Evolutionary conservation across 768 basidiomycete genomes (phyloP).

Genomic region (Suillus occidentalis): DNA sequence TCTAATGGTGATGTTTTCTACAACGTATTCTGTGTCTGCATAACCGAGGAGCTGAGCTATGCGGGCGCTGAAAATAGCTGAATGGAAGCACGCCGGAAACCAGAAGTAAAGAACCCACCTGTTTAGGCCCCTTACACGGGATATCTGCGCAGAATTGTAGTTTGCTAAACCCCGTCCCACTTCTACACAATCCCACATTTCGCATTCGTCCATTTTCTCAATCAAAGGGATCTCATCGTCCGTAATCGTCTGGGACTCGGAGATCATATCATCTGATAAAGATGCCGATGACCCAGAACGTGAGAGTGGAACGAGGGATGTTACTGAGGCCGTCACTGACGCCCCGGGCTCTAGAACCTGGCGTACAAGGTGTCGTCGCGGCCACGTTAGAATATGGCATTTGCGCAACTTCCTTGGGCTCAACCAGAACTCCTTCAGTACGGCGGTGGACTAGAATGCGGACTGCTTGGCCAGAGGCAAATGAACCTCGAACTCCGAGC

Average conservation of each 20-base stretch:
- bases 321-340: conserved; percentile 45
- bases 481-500: conserved; percentile 79
- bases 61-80: conserved; percentile 56
- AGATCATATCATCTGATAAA: conserved; percentile 26
- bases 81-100: not conserved
- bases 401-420: conserved; percentile 27
- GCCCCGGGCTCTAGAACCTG: conserved; percentile 43
- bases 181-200: conserved; percentile 76
- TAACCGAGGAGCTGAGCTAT: conserved; percentile 85
- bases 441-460: conserved; percentile 63
- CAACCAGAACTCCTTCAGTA: conserved; percentile 21
- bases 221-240: conserved; percentile 33
- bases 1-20: conserved; percentile 89
- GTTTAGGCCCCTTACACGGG: conserved; percentile 83
- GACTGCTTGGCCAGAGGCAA: conserved; percentile 95
- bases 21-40: conserved; percentile 95
- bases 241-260: conserved; percentile 23
- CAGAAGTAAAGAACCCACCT: conserved; percentile 57
- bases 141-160: conserved; percentile 93
- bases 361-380: conserved; percentile 37
- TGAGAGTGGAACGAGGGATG: conserved; percentile 45
- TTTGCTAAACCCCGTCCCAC: conserved; percentile 94
- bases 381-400: conserved; percentile 45
- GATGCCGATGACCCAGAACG: conserved; percentile 39
- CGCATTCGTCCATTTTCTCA: conserved; percentile 38